Percentiles rank a stretch among this genome's conserved stretches.
phyloP scores from a whole-genome alignment of 176 grass and related monocot species.

The Musa itinerans region DNA sequence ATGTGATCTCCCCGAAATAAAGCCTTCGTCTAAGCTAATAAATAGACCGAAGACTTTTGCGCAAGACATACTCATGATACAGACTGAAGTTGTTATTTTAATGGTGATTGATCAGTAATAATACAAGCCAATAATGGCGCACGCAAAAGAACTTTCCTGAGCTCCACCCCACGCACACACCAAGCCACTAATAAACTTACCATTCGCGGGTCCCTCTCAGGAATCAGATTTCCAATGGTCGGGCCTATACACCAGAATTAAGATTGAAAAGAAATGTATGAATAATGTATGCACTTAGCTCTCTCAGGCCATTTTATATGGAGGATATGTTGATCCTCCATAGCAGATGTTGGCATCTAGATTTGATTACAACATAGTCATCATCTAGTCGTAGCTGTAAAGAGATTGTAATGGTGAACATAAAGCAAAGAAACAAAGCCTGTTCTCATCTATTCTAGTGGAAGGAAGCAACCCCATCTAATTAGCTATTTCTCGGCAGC shows the following conservation, averaged over 20 bases:
- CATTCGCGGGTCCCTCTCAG: too few species aligned
- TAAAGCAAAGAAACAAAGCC: background rate
- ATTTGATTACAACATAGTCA: background rate
- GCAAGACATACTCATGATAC: too few species aligned
- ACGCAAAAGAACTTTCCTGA: too few species aligned
- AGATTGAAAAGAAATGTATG: background rate
- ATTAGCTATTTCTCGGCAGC: too few species aligned
- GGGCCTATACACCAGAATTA: background rate
- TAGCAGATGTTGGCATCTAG: background rate
- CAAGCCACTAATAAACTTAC: too few species aligned
- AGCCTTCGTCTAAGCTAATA: too few species aligned
- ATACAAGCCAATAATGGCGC: background rate
- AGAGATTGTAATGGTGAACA: background rate
- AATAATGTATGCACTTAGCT: background rate
- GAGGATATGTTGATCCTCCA: background rate
- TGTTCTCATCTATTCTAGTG: background rate
- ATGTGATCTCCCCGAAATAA: too few species aligned
- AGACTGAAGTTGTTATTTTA: too few species aligned
- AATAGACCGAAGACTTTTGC: too few species aligned
- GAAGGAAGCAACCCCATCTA: too few species aligned
- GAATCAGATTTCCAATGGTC: too few species aligned
- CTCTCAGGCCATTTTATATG: background rate
- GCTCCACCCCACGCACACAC: too few species aligned
- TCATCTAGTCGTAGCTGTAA: background rate
- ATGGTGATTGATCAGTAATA: background rate